Evolutionary conservation across 169 alveolate species (phyloP), one percentile per base, ranked within the genome.

Genomic region (Miamiensis avidus): DNA sequence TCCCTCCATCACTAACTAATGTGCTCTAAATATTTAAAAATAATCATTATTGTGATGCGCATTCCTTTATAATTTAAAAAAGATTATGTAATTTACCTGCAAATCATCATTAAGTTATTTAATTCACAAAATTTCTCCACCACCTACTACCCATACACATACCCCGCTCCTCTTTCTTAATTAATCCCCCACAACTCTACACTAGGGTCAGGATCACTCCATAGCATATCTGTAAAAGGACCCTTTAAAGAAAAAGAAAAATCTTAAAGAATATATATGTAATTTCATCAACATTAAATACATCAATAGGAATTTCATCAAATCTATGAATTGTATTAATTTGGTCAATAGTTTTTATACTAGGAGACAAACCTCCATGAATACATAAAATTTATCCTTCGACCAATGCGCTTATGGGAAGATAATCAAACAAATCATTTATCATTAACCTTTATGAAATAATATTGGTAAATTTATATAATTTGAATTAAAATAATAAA

Each of bases 281-380:
- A 49, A 49, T 49, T 11, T n/a, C n/a, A n/a, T n/a, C n/a, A n/a
- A n/a, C n/a, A n/a, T n/a, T n/a, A n/a, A n/a, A n/a, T n/a, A n/a
- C n/a, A n/a, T n/a, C n/a, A n/a, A n/a, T n/a, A 6, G 98, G 97
- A 49, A 93, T 93, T 89, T 95, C 98, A 20, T 89, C 86, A 75
- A 84, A 89, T 82, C 98, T 92, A 82, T 95, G 93, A 32, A 94
- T 89, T 25, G 85, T 65, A 76, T 94, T 87, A 25, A 93, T 86
- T 86, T 93, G 90, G 77, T 94, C 94, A 32, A 94, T 75, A 11
- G 97, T 95, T 31, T 92, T 95, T 76, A 95, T 89, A 29, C 89
- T 93, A 65, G 97, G 97, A 34, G 95, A 85, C 34, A 95, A 91
- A 64, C 97, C 97, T 29, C 96, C 97, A 83, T 95, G 97, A 31